Evolutionary conservation across 192 early-diverging fungal species (phyloP).

Genomic region (Rhizoclosmatium sp.): DNA sequence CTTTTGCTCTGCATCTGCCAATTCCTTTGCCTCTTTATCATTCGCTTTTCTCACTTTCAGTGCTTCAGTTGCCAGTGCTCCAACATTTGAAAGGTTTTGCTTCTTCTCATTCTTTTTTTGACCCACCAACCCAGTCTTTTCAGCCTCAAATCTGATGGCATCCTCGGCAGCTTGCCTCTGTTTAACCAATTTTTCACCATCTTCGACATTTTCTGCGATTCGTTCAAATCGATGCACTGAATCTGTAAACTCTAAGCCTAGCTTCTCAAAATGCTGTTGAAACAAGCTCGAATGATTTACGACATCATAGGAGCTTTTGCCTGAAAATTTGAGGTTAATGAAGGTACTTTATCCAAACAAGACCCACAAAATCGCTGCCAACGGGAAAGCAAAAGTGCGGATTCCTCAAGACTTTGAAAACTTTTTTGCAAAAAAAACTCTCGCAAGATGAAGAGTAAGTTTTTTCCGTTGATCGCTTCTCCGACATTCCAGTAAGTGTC

Average conservation of each 20-base stretch:
- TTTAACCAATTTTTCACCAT: conserved; percentile 30
- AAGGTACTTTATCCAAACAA: not conserved
- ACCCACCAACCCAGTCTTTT: conserved; percentile 38
- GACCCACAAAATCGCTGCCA: conserved; percentile 62
- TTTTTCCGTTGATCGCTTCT: conserved; percentile 29
- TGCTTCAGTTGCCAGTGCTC: conserved; percentile 27
- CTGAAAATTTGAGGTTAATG: conserved; percentile 31
- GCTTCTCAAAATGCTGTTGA: conserved; percentile 45
- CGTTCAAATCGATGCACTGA: conserved; percentile 52
- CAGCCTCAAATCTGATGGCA: conserved; percentile 29
- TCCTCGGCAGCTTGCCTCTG: conserved; percentile 29
- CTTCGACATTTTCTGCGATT: conserved; percentile 47
- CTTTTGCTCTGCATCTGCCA: conserved; percentile 33
- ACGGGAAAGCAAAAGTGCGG: conserved; percentile 53
- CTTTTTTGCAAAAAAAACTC: conserved; percentile 51
- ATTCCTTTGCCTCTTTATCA: conserved; percentile 31
- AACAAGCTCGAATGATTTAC: conserved; percentile 45
- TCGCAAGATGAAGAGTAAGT: conserved; percentile 38
- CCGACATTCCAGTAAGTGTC: conserved; percentile 53
- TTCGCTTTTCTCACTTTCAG: conserved; percentile 26
- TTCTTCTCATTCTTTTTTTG: conserved; percentile 22
- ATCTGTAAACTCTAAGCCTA: conserved; percentile 54
- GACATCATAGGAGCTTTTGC: conserved; percentile 50
- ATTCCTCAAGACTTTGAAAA: conserved; percentile 44
- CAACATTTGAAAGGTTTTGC: conserved; percentile 26